Evolutionary conservation across 176 grass and related monocot species (phyloP), one percentile per base, ranked within the genome.

Genomic region (Bothriochloa decipiens): DNA sequence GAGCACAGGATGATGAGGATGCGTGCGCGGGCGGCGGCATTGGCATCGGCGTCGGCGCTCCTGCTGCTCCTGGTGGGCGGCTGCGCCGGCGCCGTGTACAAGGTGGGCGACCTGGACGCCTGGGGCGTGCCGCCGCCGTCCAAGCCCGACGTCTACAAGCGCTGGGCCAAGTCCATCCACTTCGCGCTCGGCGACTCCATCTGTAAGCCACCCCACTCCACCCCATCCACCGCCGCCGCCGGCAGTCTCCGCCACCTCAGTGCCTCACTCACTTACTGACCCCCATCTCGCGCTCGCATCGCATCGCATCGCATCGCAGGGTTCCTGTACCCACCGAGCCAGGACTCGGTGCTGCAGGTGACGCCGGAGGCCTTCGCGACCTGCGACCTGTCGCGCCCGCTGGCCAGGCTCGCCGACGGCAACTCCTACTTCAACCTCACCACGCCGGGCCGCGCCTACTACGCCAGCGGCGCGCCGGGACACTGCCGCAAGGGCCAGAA

Each of bases 401-500:
- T 93, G 10, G 8, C 68, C 43, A 85, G 60, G 28, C 83, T 98
- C 18, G 84, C 71, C 62, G 92, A 98, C 69, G 95, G 92, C 39
- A 98, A 98, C 89, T 95, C 92, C 68, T 5, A 90, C 47, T 98
- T 95, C 85, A 98, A 98, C 77, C 87, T 98, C 70, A 95, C 89
- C 47, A 3, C 70, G n/a, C 85, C 95, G 0, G 95, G 92, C 0
- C 80, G 85, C 11, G 60, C 74, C 71, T 98, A 90, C 89, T 95
- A 88, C 87, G 91, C 58, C 76, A 98, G 95, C 72, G 85, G 82
- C 68, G 46, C 75, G 39, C 67, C 83, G 6, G 91, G 87, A 0
- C 95, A 87, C 68, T 98, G 95, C 86, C 82, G 75, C 22, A 98
- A 86, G 87, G 86, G 84, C 7, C 95, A 98, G 91, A 98, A 90